Percentiles rank a stretch among this genome's conserved stretches.
phyloP scores from a whole-genome alignment of 2,329 filamentous ascomycete species.

The Phoma sp. region DNA sequence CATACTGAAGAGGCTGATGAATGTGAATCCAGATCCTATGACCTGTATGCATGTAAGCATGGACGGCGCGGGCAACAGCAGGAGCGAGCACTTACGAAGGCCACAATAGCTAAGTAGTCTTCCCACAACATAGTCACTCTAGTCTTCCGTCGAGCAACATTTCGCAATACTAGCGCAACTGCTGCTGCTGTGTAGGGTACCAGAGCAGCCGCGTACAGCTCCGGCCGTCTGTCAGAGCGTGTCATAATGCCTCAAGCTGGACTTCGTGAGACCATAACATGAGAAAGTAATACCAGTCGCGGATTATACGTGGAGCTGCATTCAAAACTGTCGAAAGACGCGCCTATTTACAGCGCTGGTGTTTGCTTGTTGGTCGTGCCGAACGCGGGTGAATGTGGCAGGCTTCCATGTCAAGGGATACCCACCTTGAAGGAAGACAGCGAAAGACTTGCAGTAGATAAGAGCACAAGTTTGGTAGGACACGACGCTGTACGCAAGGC shows the following conservation, averaged over 20 bases:
- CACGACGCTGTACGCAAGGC: conserved; percentile 16
- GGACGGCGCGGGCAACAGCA: not conserved
- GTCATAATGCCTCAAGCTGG: conserved; percentile 16
- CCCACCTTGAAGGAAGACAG: not conserved
- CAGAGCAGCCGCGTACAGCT: conserved; percentile 28
- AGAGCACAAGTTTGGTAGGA: conserved; percentile 9
- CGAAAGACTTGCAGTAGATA: conserved; percentile 12
- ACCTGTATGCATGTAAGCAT: conserved; percentile 15
- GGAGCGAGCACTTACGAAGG: conserved; percentile 25
- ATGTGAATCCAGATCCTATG: conserved; percentile 27
- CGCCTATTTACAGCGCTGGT: conserved; percentile 10
- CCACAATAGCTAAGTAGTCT: conserved; percentile 28
- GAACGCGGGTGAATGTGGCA: conserved; percentile 1
- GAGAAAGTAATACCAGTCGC: conserved; percentile 12
- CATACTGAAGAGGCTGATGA: conserved; percentile 32
- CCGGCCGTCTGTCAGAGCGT: conserved; percentile 22
- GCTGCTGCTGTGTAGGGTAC: conserved; percentile 28
- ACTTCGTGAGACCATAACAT: conserved; percentile 15
- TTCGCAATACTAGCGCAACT: conserved; percentile 23
- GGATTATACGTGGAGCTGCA: conserved; percentile 13
- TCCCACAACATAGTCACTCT: conserved; percentile 28
- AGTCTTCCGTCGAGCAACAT: conserved; percentile 22
- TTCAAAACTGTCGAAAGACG: conserved; percentile 9
- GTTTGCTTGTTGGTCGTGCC: conserved; percentile 7
- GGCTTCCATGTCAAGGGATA: conserved; percentile 3